Percentiles rank a stretch among this genome's conserved stretches.
These are phyloP conservation scores for Beauveria brongniartii DNA, from an alignment of 2,329 filamentous ascomycete genomes.

Conservation along the genomic window DNA sequence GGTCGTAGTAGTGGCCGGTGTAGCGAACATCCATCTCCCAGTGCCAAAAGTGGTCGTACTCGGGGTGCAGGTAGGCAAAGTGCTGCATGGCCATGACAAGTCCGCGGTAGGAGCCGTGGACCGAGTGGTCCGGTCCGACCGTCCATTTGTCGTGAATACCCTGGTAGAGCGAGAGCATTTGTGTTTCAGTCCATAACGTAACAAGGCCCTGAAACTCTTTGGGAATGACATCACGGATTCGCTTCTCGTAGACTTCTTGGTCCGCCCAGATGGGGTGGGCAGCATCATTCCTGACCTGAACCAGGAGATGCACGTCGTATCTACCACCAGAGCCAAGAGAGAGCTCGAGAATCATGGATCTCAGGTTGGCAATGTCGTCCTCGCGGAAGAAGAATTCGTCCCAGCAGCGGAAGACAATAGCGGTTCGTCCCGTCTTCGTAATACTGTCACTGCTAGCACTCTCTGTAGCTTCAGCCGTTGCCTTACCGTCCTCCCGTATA, in stretches of 20 bases:
- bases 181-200: constrained; percentile 86
- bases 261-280: constrained; percentile 72
- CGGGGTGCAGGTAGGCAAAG: constrained; percentile 80
- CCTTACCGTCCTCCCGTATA: constrained; percentile 13
- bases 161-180: constrained; percentile 87
- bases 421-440: constrained; percentile 50
- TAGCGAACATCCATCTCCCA: constrained; percentile 94
- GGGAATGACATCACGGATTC: constrained; percentile 61
- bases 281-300: constrained; percentile 74
- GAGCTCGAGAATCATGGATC: constrained; percentile 77
- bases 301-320: constrained; percentile 77
- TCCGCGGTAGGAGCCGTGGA: constrained; percentile 89
- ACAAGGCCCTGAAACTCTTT: constrained; percentile 82
- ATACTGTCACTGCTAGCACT: constrained; percentile 15
- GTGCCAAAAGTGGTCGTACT: constrained; percentile 89
- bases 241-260: constrained; percentile 57
- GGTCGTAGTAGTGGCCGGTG: constrained; percentile 75
- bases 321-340: constrained; percentile 73
- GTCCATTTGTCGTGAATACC: constrained; percentile 71
- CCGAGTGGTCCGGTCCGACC: constrained; percentile 58
- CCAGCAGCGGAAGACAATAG: constrained; percentile 77
- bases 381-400: constrained; percentile 69
- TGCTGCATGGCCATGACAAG: constrained; percentile 92
- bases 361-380: constrained; percentile 73
- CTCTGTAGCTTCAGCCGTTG: not conserved